Evolutionary conservation across 371 early-diverging fungal genomes (phyloP).

Genomic region (Vairimorpha ceranae): DNA sequence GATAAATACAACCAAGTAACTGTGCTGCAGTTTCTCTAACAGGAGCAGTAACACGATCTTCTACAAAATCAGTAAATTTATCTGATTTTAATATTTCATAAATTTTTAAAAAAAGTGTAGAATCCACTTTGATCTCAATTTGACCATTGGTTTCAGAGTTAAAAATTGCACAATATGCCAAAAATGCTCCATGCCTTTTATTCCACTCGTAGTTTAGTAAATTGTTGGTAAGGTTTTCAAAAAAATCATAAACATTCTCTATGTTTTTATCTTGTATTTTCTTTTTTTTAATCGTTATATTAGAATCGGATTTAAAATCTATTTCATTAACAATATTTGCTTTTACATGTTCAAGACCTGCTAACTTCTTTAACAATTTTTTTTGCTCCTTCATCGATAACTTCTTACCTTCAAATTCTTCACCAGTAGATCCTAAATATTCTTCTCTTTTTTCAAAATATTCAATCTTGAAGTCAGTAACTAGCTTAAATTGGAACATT

Average conservation of each 20-base stretch:
- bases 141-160: slow-evolving; percentile 14
- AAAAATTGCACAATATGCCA: slow-evolving; percentile 44
- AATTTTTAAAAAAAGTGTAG: slow-evolving; percentile 44
- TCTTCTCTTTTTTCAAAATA: neutral
- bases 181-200: slow-evolving; percentile 59
- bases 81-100: slow-evolving; percentile 58
- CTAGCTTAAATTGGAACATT: slow-evolving; percentile 32
- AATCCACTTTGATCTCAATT: slow-evolving; percentile 31
- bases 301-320: slow-evolving; percentile 13
- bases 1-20: slow-evolving; percentile 47
- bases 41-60: slow-evolving; percentile 57
- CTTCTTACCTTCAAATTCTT: slow-evolving; percentile 19
- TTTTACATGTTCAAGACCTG: slow-evolving; percentile 37
- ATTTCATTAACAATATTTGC: slow-evolving; percentile 26
- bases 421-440: slow-evolving; percentile 38
- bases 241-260: slow-evolving; percentile 50
- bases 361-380: slow-evolving; percentile 28
- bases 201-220: slow-evolving; percentile 55
- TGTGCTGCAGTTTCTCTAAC: slow-evolving; percentile 59
- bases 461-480: slow-evolving; percentile 26
- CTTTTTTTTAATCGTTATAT: slow-evolving; percentile 23
- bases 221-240: slow-evolving; percentile 40
- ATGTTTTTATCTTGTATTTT: slow-evolving; percentile 48
- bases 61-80: slow-evolving; percentile 62
- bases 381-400: slow-evolving; percentile 16